These are phyloP conservation scores for Aspergillus phoenicis DNA, from an alignment of 2,329 filamentous ascomycete genomes.

Conservation along the genomic window DNA sequence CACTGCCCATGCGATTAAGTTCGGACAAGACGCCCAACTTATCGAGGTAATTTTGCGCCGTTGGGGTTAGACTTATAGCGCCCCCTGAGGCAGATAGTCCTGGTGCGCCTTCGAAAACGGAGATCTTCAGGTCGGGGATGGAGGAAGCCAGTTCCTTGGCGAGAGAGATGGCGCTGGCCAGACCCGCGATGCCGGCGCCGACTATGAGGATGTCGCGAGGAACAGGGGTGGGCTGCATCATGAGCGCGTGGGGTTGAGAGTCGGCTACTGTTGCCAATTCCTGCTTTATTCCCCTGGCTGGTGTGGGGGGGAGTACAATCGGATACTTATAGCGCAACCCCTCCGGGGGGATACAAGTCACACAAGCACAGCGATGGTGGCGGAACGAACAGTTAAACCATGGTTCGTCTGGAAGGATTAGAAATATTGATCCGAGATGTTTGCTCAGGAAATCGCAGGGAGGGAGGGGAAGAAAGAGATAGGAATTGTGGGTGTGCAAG, in stretches of 20 bases:
- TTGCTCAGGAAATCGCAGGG: too few species aligned
- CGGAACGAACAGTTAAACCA: background rate
- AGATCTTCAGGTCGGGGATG: conserved; percentile 24
- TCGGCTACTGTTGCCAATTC: background rate
- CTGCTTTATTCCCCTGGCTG: background rate
- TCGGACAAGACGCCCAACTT: conserved; percentile 36
- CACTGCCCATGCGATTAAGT: conserved; percentile 32
- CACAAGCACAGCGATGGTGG: background rate
- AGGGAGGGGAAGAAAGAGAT: too few species aligned
- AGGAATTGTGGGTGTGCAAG: background rate
- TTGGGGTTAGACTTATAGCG: conserved; percentile 41
- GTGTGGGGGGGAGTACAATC: background rate
- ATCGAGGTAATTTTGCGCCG: conserved; percentile 38
- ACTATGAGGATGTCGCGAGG: conserved; percentile 25
- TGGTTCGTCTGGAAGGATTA: background rate
- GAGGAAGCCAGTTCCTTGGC: conserved; percentile 21
- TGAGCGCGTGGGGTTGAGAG: background rate
- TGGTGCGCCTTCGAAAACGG: conserved; percentile 33
- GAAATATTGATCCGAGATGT: too few species aligned
- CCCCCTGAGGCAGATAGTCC: conserved; percentile 37
- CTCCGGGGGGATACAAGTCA: background rate
- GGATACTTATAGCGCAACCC: background rate
- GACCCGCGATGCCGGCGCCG: conserved; percentile 27
- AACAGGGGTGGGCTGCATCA: conserved; percentile 5
- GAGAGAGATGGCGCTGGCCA: conserved; percentile 24